These are phyloP conservation scores for Solanum pennellii DNA, from an alignment of 257 asterid species.

Conservation along the genomic window DNA sequence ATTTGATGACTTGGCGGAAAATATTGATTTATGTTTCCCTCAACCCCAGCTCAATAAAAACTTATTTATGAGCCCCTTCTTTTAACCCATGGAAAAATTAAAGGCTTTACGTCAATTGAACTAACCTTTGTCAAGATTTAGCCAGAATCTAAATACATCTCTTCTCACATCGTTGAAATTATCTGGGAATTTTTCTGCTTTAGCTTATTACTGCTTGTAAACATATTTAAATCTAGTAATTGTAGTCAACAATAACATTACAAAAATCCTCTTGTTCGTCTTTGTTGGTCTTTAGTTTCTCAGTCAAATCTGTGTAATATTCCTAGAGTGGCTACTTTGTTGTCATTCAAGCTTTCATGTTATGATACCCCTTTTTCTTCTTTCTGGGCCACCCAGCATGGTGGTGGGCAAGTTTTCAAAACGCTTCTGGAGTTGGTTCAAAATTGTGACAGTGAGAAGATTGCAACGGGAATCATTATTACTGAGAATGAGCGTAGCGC, in stretches of 20 bases:
- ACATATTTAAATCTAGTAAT: background rate
- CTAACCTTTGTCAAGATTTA: background rate
- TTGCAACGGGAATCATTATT: conserved; percentile 45
- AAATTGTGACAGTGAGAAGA: conserved; percentile 40
- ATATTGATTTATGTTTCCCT: background rate
- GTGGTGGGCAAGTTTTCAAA: conserved; percentile 69
- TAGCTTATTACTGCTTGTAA: background rate
- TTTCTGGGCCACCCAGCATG: conserved; percentile 39
- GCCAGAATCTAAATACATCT: background rate
- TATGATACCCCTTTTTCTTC: conserved; percentile 3
- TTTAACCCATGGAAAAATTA: background rate
- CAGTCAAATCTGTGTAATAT: background rate
- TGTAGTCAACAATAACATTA: background rate
- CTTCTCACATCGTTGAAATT: background rate
- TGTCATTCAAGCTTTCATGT: background rate
- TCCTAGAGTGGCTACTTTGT: background rate
- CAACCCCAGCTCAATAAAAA: background rate
- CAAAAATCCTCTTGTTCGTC: background rate
- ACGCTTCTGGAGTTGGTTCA: conserved; percentile 54
- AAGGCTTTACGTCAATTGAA: background rate
- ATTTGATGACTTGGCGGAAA: background rate
- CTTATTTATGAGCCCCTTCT: background rate
- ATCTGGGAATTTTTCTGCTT: background rate
- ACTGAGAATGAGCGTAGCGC: conserved; percentile 36
- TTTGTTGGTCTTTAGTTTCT: background rate